Conservation (phyloP, 2,329 filamentous ascomycete species). For the Ophiostoma ulmi region DNA sequence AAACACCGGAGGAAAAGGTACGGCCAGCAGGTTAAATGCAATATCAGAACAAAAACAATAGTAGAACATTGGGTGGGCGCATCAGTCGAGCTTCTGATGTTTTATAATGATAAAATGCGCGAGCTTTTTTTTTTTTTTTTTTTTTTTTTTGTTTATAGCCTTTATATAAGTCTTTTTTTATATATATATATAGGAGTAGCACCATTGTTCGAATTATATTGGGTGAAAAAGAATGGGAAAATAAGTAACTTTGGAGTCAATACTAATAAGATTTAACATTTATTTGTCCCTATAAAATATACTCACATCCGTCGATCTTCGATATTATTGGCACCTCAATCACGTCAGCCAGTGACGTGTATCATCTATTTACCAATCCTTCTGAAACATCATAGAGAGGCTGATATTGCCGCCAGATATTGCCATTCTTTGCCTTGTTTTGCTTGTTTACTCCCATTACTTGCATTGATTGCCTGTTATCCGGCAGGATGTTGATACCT, state of each 20-base stretch:
- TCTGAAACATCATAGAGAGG: not conserved
- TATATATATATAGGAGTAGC: no score
- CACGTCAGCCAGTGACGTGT: slow-evolving; percentile 5
- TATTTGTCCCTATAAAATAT: no score
- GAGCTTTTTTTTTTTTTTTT: not conserved
- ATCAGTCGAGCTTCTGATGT: not conserved
- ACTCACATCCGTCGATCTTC: not conserved
- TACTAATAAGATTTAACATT: no score
- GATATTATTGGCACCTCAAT: slow-evolving; percentile 2
- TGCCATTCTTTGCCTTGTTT: not conserved
- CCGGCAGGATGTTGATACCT: not conserved
- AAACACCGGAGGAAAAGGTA: slow-evolving; percentile 10
- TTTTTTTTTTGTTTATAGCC: not conserved
- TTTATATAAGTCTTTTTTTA: no score
- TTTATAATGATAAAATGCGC: not conserved
- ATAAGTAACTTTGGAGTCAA: no score
- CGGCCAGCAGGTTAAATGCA: not conserved
- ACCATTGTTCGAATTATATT: no score
- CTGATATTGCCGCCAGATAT: slow-evolving; percentile 1
- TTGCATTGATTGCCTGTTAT: not conserved
- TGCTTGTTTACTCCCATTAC: not conserved
- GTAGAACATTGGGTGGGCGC: not conserved
- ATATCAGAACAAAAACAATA: not conserved
- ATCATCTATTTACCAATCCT: slow-evolving; percentile 13
- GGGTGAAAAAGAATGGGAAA: no score